Evolutionary conservation across 768 basidiomycete species (phyloP), one percentile per base, ranked within the genome.

Genomic region (Chalciporus piperatus): DNA sequence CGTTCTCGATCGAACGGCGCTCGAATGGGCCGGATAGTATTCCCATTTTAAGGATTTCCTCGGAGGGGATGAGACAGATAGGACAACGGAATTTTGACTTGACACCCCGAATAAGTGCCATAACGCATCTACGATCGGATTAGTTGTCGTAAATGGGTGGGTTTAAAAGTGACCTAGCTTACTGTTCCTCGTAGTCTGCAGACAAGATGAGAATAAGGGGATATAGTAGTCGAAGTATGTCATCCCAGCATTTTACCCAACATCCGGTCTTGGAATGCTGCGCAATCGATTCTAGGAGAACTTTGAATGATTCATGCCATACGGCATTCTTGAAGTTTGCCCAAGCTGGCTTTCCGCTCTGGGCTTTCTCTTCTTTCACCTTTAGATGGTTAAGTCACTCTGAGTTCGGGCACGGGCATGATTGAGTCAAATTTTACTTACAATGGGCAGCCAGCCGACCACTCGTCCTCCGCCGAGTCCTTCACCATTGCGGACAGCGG

Each of bases 141-240:
- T 12, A 49, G 22, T 45, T n/a, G 7, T 43, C 35, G n/a, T 32
- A 22, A 39, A 2, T 19, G 13, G 16, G 32, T 32, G 25, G 12
- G 16, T 27, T 14, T 17, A 48, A 22, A 38, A 45, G 25, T n/a
- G 37, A 55, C 72, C 7, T 25, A 25, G 25, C 25, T 30, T 65
- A 77, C 76, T 71, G 70, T 62, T 78, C 75, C 54, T 76, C 70
- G 50, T 74, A 78, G 44, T 77, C 74, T 17, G 72, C 67, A n/a
- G 68, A 70, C 3, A 75, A 49, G 10, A 75, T 72, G 12, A 54
- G 42, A 37, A 57, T 50, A 5, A 50, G 23, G 11, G 74, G 74
- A 45, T 61, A 76, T 0, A 77, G 50, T 6, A 30, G 52, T 0
- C 62, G 66, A 1, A 37, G 8, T 11, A 70, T 52, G 1, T 50